Conservation (phyloP, 1,139 yeast species). For the Sugiyamaella sp. region DNA sequence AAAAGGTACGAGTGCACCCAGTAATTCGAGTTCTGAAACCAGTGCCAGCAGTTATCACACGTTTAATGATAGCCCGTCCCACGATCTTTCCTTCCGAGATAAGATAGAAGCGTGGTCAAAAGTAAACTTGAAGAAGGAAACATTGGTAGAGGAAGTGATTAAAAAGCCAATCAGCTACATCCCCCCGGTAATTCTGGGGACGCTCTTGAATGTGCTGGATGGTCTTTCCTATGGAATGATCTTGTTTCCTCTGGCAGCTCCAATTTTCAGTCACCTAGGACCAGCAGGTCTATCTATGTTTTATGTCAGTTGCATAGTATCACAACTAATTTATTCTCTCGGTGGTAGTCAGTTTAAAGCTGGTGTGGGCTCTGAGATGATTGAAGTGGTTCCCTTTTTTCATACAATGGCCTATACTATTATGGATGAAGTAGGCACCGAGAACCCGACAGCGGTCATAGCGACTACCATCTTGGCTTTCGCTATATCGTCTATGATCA, state of each 20-base stretch:
- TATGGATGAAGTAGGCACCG: conserved; percentile 57
- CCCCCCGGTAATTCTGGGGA: conserved; percentile 84
- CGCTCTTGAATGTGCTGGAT: conserved; percentile 82
- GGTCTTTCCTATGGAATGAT: conserved; percentile 97
- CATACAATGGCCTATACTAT: conserved; percentile 90
- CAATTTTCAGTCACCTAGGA: conserved; percentile 74
- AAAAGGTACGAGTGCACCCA: neutral
- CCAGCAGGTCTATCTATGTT: conserved; percentile 94
- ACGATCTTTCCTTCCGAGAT: conserved; percentile 1
- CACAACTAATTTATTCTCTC: conserved; percentile 82
- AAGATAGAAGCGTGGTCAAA: conserved; percentile 17
- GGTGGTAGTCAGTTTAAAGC: conserved; percentile 90
- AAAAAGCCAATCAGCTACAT: conserved; percentile 52
- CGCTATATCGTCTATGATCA: conserved; percentile 78
- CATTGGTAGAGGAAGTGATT: conserved; percentile 8
- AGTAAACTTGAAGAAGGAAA: conserved; percentile 14
- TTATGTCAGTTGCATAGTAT: conserved; percentile 82
- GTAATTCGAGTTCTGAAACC: neutral
- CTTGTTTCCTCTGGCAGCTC: conserved; percentile 86
- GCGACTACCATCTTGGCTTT: conserved; percentile 88
- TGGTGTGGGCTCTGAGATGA: conserved; percentile 97
- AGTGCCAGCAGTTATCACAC: conserved; percentile 14
- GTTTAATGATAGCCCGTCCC: conserved; percentile 6
- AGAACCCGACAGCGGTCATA: conserved; percentile 61
- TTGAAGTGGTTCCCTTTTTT: conserved; percentile 96